Percentiles rank a stretch among this genome's conserved stretches.
phyloP scores from a whole-genome alignment of 768 basidiomycete species.

The Pulveroboletus ravenelii region DNA sequence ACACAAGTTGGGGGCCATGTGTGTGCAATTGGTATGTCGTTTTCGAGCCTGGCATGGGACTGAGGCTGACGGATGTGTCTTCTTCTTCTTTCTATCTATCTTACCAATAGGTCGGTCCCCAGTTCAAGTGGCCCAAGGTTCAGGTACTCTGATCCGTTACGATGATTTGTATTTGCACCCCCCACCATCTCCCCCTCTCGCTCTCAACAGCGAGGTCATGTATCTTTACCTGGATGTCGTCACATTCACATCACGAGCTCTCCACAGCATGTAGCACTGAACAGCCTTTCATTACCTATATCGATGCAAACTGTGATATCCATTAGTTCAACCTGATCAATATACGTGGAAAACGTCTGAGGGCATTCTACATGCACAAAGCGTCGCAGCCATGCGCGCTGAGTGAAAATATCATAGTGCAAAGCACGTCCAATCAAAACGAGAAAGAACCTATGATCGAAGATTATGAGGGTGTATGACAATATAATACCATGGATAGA shows the following conservation, averaged over 20 bases:
- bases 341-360: conserved; percentile 6
- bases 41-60: background rate
- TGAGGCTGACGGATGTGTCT: background rate
- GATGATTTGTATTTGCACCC: background rate
- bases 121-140: conserved; percentile 55
- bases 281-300: background rate
- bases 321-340: conserved; percentile 7
- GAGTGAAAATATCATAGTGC: conserved; percentile 24
- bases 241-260: conserved; percentile 21
- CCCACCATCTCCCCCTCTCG: conserved; percentile 16
- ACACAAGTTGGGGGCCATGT: conserved; percentile 82
- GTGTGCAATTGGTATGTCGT: conserved; percentile 65
- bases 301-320: conserved; percentile 19
- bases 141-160: conserved; percentile 32
- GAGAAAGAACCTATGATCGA: background rate
- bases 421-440: conserved; percentile 13
- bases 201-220: conserved; percentile 37
- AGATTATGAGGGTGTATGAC: conserved; percentile 18
- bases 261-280: conserved; percentile 35
- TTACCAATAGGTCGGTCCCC: conserved; percentile 45
- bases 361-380: conserved; percentile 10
- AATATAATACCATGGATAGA: conserved; percentile 22
- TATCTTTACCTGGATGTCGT: conserved; percentile 23
- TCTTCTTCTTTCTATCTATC: background rate
- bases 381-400: conserved; percentile 12